Base-by-base conservation (phyloP, 805 yeast genomes). In the Candida ortonii region DNA sequence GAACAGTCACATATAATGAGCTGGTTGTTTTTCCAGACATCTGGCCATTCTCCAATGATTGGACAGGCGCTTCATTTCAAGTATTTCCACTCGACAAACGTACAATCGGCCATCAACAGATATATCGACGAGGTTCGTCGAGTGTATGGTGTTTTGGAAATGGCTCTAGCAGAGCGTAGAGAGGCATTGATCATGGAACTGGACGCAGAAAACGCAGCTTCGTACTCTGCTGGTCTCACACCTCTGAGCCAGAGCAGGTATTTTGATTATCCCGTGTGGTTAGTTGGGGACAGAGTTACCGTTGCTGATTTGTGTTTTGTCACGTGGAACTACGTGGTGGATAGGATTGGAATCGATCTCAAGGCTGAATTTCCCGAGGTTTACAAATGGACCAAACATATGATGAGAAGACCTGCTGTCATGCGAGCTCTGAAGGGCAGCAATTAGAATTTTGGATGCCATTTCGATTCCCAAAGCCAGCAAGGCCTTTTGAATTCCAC, bases 1-100 rank as follows among this genome's bases (percentile, higher is more conserved):
- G 95, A 86, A 45, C 96, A 87, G 64, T 71, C 89, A 3, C 90
- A 83, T 57, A 86, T 89, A 38, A 72, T 78, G 41, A 76, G 88
- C 6, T 89, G 97, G 96, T 68, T 90, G 23, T 89, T 86, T 54
- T 89, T 89, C 68, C 97, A 89, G 63, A 87, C 96, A 3, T 83
- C 94, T 4, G 97, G 97, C 6, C 97, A 88, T 57, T 95, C 97
- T 0, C 96, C 97, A n/a, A 89, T 89, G 95, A 84, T 89, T 50
- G 97, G 97, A 13, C 97, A 89, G 62, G 96, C 97, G 7, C 70
- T 90, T 49, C 97, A 90, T 65, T 90, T 89, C 66, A 73, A 89
- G 53, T 87, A 85, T 58, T 87, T 89, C 69, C 96, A 89, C 57
- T 75, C 89, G 6, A 81, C 81, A 41, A 80, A 80, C 34, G 87